Base-by-base conservation (phyloP, 2,329 filamentous ascomycete species). In the Fusarium tricinctum region DNA sequence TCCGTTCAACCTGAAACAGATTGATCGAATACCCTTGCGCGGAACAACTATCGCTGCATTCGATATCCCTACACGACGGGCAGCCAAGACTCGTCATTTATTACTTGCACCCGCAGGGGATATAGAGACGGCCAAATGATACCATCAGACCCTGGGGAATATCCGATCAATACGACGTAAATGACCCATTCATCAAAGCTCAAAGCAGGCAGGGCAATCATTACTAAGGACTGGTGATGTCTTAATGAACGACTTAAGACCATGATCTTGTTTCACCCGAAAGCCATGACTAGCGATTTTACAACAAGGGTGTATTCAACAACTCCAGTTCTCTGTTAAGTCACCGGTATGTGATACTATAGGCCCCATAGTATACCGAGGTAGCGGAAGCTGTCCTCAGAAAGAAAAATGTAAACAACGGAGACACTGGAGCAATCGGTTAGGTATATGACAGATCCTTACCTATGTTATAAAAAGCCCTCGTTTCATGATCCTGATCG, bases 1-100 rank as follows among this genome's bases (percentile, higher is more conserved):
- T 42, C 48, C 65, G 68, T 62, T 57, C 47, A 53, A 73, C 70
- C 70, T 73, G 70, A 73, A 73, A 73, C 70, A 60, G 26, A 54
- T 43, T 52, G 43, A 55, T 55, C 28, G 28, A 22, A 35, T 26
- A 59, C 43, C 66, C 66, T 48, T 68, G 53, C 35, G 53, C 52
- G 50, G 58, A 49, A 56, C 45, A 70, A 67, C 40, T 52, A 52
- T 44, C 32, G 42, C 63, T 56, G 45, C 59, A 39, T 42, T 38
- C 40, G 44, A 33, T 39, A 50, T 54, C 45, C 48, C 55, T 54
- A 56, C 40, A 43, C n/a, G 40, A 47, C 32, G 28, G 49, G 30
- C 51, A 48, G 19, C 22, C 51, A 32, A 62, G 62, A n/a, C 33
- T 33, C 35, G 39, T 44, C 40, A 30, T 26, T 52, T 53, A 47